phyloP scores from a whole-genome alignment of 2,329 filamentous ascomycete species.

The Ophiostoma perfectum region DNA sequence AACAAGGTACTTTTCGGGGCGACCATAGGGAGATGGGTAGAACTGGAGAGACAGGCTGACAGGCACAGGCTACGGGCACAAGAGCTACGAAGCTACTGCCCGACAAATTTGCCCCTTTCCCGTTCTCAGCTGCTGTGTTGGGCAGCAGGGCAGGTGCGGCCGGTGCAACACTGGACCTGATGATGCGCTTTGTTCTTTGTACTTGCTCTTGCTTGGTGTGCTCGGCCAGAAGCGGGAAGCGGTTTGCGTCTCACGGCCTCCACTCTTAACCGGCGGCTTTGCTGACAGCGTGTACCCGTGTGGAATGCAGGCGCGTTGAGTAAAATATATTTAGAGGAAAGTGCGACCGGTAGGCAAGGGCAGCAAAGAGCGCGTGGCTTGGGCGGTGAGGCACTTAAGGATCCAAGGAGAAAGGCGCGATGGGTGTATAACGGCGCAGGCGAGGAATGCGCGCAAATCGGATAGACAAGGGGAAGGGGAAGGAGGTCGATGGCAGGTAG shows the following conservation, averaged over 20 bases:
- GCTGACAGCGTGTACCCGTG: no score
- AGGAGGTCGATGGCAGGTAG: neutral
- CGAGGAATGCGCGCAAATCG: neutral
- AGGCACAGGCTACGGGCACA: no score
- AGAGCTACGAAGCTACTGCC: neutral
- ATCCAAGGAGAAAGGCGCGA: neutral
- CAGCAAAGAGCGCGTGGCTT: neutral
- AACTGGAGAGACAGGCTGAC: neutral
- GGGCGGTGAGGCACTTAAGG: neutral
- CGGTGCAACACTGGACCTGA: slow-evolving; percentile 2
- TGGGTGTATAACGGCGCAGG: neutral
- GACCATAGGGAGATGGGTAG: neutral
- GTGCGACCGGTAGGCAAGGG: neutral
- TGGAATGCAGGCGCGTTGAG: no score
- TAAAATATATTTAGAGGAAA: no score
- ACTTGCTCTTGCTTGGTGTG: neutral
- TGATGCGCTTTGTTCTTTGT: neutral
- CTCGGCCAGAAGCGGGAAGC: slow-evolving; percentile 1
- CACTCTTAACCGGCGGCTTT: neutral
- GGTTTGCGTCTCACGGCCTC: slow-evolving; percentile 2
- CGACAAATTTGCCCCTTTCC: slow-evolving; percentile 6
- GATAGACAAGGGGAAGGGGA: neutral
- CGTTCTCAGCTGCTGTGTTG: slow-evolving; percentile 5
- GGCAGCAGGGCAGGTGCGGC: slow-evolving; percentile 10
- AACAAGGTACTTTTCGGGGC: neutral